Evolutionary conservation across 176 grass and related monocot genomes (phyloP), one percentile per base, ranked within the genome.

Genomic region (Avena eriantha): DNA sequence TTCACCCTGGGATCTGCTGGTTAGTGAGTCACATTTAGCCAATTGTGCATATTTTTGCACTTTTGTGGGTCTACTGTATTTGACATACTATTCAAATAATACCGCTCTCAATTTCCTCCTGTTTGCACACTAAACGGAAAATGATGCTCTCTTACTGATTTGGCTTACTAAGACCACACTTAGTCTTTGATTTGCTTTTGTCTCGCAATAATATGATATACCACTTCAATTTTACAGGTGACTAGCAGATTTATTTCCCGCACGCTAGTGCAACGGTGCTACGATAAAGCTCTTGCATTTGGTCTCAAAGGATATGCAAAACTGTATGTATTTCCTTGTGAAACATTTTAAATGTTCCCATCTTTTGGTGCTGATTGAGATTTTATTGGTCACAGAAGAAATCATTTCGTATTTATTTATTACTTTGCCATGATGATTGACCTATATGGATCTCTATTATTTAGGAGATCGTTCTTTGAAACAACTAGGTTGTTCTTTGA

Each of bases 1-100:
- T 85, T 98, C 96, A 76, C 96, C 96, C 39, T 98, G 93, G 93
- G 96, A 98, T 93, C 82, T 98, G 11, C 75, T 98, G 96, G 96
- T 98, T 84, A 82, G 90, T 75, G 49, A 66, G 65, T 60, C 77
- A 11, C 11, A 54, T 2, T 83, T 36, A 78, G 78, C 48, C 56
- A 26, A 66, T 35, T 21, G 80, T 49, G 8, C 18, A 46, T 9
- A 36, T 24, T 1, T 18, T 60, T 0, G 1, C 17, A 69, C n/a
- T 17, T 68, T 46, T 46, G 1, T 10, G 36, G 36, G 36, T 39
- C 3, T 54, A 73, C 33, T 57, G 45, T 75, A 33, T 14, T 17
- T 12, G 14, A 56, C 46, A n/a, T 22, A 13, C 45, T 45, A 43
- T 41, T 85, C 3, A 55, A 66, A 65, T 66, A 48, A 12, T 3